Percentiles rank a stretch among this genome's conserved stretches.
Conservation (phyloP, 139 green algal genomes). For the Picochlorum sp. region DNA sequence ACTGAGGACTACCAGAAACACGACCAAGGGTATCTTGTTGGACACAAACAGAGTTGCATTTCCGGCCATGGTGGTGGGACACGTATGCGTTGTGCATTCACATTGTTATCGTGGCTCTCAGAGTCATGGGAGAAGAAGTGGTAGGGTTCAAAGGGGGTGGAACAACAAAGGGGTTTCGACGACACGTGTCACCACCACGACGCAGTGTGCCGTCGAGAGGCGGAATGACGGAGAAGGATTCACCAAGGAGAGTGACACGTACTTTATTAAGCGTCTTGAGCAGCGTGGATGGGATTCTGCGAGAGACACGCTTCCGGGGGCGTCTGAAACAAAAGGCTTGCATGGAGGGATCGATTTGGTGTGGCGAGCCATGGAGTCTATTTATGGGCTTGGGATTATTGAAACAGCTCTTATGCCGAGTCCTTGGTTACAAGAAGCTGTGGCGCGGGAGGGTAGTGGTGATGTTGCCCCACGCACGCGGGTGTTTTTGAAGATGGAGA, state of each 20-base stretch:
- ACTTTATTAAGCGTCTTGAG: slow-evolving; percentile 7
- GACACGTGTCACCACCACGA: too few species aligned
- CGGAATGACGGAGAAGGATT: background rate
- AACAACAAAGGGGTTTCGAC: too few species aligned
- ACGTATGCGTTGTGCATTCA: too few species aligned
- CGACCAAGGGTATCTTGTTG: too few species aligned
- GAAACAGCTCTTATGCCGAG: slow-evolving; percentile 19
- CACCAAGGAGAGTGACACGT: slow-evolving; percentile 1
- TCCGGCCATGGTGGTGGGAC: too few species aligned
- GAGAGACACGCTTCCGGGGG: background rate
- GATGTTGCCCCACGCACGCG: background rate
- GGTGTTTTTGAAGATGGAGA: slow-evolving; percentile 43
- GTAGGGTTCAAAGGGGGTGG: too few species aligned
- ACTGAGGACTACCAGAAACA: too few species aligned
- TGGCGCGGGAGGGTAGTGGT: background rate
- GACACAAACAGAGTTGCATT: too few species aligned
- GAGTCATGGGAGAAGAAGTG: too few species aligned
- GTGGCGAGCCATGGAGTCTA: slow-evolving; percentile 13
- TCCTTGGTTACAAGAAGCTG: slow-evolving; percentile 16
- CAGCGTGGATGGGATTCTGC: background rate
- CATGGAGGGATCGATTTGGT: background rate
- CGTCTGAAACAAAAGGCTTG: background rate
- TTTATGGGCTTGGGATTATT: slow-evolving; percentile 10
- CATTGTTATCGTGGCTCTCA: too few species aligned
- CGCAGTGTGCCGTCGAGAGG: too few species aligned